These are phyloP conservation scores for Scutellospora calospora DNA, from an alignment of 371 early-diverging fungal species.

Conservation along the genomic window DNA sequence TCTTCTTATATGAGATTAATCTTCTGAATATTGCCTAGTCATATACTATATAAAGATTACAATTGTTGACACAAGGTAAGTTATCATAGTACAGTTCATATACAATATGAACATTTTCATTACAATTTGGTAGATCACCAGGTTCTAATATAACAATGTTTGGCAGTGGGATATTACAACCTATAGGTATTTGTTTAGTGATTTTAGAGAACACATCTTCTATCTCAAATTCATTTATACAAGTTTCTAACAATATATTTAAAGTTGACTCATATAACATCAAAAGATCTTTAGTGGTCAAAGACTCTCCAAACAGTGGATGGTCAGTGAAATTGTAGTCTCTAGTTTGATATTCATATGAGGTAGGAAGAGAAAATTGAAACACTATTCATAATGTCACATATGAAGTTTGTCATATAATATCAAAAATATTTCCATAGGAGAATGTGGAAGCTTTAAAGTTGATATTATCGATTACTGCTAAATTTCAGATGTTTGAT, in stretches of 20 bases:
- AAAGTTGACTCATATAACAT: not conserved
- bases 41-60: conserved; percentile 6
- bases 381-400: not conserved
- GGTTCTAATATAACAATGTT: conserved; percentile 26
- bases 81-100: conserved; percentile 19
- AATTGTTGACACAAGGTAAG: not conserved
- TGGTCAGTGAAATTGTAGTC: not conserved
- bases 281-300: not conserved
- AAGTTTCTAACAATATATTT: not conserved
- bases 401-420: not conserved
- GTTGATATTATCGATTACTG: conserved; percentile 27
- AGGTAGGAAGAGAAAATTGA: not conserved
- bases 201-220: not conserved
- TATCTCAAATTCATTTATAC: not conserved
- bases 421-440: not conserved
- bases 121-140: conserved; percentile 8
- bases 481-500: conserved; percentile 13
- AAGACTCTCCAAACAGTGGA: not conserved
- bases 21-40: conserved; percentile 29
- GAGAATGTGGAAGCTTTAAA: not conserved
- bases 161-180: not conserved
- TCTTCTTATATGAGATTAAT: conserved; percentile 11
- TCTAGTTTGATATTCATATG: not conserved
- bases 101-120: conserved; percentile 2
- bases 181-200: no score